Evolutionary conservation across 2,329 filamentous ascomycete species (phyloP), one percentile per base, ranked within the genome.

Genomic region (Fusarium stilboides): DNA sequence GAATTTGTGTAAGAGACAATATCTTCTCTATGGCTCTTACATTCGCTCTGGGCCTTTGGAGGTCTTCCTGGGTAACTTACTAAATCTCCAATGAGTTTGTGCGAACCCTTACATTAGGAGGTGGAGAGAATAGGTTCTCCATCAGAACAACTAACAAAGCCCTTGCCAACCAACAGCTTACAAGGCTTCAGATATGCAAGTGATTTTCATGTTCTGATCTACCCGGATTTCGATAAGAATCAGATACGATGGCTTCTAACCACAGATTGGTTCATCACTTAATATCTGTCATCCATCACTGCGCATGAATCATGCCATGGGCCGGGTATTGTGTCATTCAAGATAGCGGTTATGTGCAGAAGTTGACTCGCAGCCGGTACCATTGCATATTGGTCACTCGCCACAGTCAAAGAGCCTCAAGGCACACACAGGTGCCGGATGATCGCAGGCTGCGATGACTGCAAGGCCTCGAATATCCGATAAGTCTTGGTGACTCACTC

Each of bases 281-380:
- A 24, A 49, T 44, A 49, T 14, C 45, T 19, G 50, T 34, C 49
- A 63, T 40, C 61, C 57, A 26, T 45, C 34, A 22, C 49, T 37
- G 50, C 37, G 26, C 51, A 26, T 33, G 42, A 50, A 42, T 62
- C 43, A 57, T 60, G 52, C 22, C 14, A 57, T 44, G 26, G 53
- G 42, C 56, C 37, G 58, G 57, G 51, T 61, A 57, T 55, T 70
- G 59, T 73, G 53, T 40, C 42, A 57, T 65, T 64, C 34, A 37
- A 40, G 37, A 56, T 47, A 43, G 31, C 65, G 59, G 62, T 24
- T 58, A 51, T 49, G n/a, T 57, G 59, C 52, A 68, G 65, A 56
- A 37, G 28, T 36, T 59, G 46, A 57, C 33, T 55, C 47, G 34
- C 13, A 60, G 44, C 42, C 40, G 46, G 53, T 12, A 39, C 49